Evolutionary conservation across 495 filamentous ascomycete species (phyloP).

Genomic region (Platismatia glauca): DNA sequence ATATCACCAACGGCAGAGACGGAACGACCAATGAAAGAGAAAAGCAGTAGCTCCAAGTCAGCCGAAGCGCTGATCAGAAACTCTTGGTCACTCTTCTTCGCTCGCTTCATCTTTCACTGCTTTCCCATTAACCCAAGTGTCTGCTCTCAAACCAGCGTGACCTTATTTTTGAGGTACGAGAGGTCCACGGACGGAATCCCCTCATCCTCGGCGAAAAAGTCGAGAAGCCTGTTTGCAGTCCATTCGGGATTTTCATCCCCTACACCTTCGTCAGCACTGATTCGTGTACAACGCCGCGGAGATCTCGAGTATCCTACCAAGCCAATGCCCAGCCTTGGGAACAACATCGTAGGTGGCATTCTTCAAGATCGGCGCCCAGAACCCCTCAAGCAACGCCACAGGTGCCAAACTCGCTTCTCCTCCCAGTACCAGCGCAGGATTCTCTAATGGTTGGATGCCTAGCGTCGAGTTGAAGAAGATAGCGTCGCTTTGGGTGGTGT

Average conservation of each 20-base stretch:
- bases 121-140: neutral
- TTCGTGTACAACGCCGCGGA: too few species aligned
- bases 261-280: neutral
- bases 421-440: neutral
- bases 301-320: neutral
- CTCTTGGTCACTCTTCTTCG: too few species aligned
- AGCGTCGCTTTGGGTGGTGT: neutral
- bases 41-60: too few species aligned
- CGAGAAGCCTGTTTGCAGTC: neutral
- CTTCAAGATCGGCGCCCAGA: neutral
- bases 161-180: neutral
- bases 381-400: neutral
- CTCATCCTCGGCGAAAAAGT: neutral
- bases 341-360: neutral
- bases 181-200: neutral
- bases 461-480: neutral
- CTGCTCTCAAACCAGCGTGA: neutral
- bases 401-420: neutral
- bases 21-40: too few species aligned
- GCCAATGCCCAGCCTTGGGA: constrained; percentile 6
- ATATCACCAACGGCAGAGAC: too few species aligned
- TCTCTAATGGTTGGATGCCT: neutral
- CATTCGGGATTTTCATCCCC: constrained; percentile 2
- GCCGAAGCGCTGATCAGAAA: too few species aligned
- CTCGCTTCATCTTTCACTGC: neutral